Evolutionary conservation across 2,329 filamentous ascomycete genomes (phyloP).

Genomic region (Hypocreales sp.): DNA sequence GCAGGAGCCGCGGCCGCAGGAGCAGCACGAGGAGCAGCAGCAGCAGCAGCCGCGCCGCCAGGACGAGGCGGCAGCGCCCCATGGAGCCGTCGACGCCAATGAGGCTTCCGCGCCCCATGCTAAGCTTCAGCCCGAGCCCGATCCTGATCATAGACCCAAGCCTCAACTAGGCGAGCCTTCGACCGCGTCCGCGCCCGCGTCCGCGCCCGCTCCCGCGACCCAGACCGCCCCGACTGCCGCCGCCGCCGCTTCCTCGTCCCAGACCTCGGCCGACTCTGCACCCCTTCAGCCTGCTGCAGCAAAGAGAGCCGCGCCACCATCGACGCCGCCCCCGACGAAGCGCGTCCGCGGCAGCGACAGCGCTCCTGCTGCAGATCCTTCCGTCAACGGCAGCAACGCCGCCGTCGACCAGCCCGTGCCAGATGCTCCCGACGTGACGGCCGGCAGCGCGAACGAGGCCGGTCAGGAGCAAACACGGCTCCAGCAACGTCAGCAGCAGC

Average conservation of each 20-base stretch:
- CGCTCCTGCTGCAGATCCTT: neutral
- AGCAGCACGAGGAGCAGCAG: too few relatives aligned
- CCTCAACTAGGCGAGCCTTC: too few relatives aligned
- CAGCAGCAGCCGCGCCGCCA: too few relatives aligned
- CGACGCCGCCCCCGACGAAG: conserved; percentile 5
- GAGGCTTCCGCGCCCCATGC: neutral
- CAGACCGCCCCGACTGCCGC: conserved; percentile 2
- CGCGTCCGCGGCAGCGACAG: neutral
- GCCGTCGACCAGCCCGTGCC: conserved; percentile 6
- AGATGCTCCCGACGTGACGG: conserved; percentile 4
- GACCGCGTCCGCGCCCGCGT: neutral
- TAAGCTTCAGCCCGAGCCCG: neutral
- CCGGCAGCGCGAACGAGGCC: conserved; percentile 1
- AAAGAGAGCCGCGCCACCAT: conserved; percentile 1
- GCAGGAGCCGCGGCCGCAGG: conserved; percentile 1
- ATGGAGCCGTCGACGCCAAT: neutral
- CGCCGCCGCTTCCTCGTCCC: neutral
- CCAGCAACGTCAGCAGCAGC: conserved; percentile 5
- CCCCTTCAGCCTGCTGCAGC: conserved; percentile 1
- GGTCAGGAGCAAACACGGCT: conserved; percentile 1
- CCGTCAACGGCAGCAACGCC: neutral
- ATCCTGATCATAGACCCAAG: neutral
- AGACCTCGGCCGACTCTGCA: neutral
- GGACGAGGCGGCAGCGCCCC: too few relatives aligned
- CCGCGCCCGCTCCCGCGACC: neutral